Percentiles rank a stretch among this genome's conserved stretches.
These are phyloP conservation scores for Ustilago esculenta DNA, from an alignment of 1,284 basidiomycete species.

Conservation along the genomic window DNA sequence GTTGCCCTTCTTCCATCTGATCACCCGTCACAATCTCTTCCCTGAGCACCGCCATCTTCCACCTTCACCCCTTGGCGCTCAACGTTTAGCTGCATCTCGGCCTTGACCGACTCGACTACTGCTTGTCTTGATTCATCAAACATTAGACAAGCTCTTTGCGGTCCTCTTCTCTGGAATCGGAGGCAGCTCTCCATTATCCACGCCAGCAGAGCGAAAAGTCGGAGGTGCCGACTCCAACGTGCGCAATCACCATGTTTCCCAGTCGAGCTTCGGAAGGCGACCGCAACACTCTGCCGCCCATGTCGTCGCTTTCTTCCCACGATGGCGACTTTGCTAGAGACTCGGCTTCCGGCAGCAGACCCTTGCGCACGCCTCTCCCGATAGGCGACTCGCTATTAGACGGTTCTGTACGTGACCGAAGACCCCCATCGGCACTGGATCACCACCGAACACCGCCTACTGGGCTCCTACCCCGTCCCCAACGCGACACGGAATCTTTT, in stretches of 20 bases:
- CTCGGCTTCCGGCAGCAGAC: neutral
- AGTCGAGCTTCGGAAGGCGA: slow-evolving; percentile 17
- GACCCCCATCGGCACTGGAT: slow-evolving; percentile 15
- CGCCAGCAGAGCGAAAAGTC: no score
- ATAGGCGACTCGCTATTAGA: slow-evolving; percentile 5
- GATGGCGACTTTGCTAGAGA: slow-evolving; percentile 4
- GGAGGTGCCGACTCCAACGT: no score
- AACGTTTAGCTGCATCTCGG: no score
- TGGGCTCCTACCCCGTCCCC: slow-evolving; percentile 15
- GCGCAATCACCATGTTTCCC: slow-evolving; percentile 24
- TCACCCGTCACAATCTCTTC: no score
- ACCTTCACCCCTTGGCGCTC: no score
- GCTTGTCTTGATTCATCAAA: no score
- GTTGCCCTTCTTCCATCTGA: no score
- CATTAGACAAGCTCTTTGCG: no score
- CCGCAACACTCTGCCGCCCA: slow-evolving; percentile 33
- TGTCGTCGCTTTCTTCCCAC: slow-evolving; percentile 24
- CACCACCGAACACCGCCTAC: slow-evolving; percentile 15
- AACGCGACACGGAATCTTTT: slow-evolving; percentile 9
- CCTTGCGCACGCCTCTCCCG: neutral
- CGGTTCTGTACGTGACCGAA: slow-evolving; percentile 8
- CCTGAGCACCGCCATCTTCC: no score
- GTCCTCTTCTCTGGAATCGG: no score
- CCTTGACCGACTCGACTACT: no score
- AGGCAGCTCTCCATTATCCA: no score